Evolutionary conservation across 1,284 basidiomycete species (phyloP).

Genomic region (Ustilago crameri): DNA sequence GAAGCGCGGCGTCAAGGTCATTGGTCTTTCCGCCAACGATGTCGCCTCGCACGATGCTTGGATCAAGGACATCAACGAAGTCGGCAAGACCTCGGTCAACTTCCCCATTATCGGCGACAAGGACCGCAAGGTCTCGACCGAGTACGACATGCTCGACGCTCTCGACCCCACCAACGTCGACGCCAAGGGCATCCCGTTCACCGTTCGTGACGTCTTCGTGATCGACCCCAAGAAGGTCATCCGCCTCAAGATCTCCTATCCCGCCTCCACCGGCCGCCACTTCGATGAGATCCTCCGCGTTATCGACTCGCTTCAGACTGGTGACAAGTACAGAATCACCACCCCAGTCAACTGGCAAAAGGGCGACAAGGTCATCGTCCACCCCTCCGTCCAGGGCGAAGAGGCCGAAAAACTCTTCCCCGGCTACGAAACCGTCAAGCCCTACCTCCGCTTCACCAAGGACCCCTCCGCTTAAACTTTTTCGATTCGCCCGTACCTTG

Average conservation of each 20-base stretch:
- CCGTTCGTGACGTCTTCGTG: constrained; percentile 70
- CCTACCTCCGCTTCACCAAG: constrained; percentile 72
- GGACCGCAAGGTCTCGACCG: constrained; percentile 75
- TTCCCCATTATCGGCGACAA: constrained; percentile 97
- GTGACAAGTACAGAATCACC: constrained; percentile 74
- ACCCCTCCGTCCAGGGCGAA: constrained; percentile 85
- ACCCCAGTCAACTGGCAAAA: constrained; percentile 92
- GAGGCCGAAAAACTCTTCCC: constrained; percentile 91
- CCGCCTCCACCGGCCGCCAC: constrained; percentile 71
- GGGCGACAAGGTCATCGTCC: constrained; percentile 93
- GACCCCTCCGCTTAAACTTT: constrained; percentile 49
- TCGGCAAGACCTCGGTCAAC: constrained; percentile 78
- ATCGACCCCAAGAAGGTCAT: constrained; percentile 67
- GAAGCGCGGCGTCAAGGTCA: constrained; percentile 84
- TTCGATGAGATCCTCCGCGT: constrained; percentile 86
- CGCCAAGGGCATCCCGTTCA: constrained; percentile 79
- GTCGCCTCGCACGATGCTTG: constrained; percentile 83
- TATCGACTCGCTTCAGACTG: constrained; percentile 88
- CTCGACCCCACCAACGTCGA: constrained; percentile 95
- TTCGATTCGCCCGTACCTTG: too few relatives aligned
- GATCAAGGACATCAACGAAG: constrained; percentile 86
- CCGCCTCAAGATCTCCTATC: constrained; percentile 86
- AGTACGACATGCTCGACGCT: constrained; percentile 93
- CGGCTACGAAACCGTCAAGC: constrained; percentile 71
- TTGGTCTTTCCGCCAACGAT: constrained; percentile 84